A percentile compares a stretch with the other conserved stretches of the same genome.
phyloP scores from a whole-genome alignment of 1,284 basidiomycete species.

The Volvariella surrecta region DNA sequence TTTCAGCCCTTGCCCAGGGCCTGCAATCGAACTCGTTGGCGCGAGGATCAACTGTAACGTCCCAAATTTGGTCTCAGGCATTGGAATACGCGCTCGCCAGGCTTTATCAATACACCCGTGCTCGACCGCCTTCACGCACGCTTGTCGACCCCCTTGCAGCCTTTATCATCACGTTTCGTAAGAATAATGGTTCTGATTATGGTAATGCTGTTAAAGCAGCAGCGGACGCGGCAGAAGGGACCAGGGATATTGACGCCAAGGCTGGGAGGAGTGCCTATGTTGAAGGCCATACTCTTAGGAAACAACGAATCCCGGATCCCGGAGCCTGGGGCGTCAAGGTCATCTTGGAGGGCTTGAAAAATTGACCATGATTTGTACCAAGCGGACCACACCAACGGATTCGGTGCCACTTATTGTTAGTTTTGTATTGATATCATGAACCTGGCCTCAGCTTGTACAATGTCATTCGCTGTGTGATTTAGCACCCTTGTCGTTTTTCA shows the following conservation, averaged over 20 bases:
- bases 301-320: slow-evolving; percentile 74
- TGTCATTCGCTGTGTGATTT: no score
- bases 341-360: slow-evolving; percentile 53
- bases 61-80: slow-evolving; percentile 56
- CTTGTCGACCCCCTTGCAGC: slow-evolving; percentile 88
- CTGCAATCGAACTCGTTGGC: slow-evolving; percentile 36
- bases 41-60: slow-evolving; percentile 28
- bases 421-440: no score
- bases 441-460: no score
- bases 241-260: slow-evolving; percentile 72
- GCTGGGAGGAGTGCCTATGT: slow-evolving; percentile 89
- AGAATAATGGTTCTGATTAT: slow-evolving; percentile 29
- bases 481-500: no score
- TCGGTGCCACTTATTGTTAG: no score
- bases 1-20: slow-evolving; percentile 78
- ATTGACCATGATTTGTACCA: slow-evolving; percentile 9
- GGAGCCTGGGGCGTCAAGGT: slow-evolving; percentile 86
- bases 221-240: slow-evolving; percentile 62
- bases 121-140: slow-evolving; percentile 84
- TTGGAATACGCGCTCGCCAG: slow-evolving; percentile 56
- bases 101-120: slow-evolving; percentile 83
- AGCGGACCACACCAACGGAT: no score
- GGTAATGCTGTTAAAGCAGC: slow-evolving; percentile 55
- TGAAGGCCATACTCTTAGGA: slow-evolving; percentile 61
- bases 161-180: slow-evolving; percentile 51